Conservation (phyloP, 148 eudicot genomes). For the Amaranthus palmeri region DNA sequence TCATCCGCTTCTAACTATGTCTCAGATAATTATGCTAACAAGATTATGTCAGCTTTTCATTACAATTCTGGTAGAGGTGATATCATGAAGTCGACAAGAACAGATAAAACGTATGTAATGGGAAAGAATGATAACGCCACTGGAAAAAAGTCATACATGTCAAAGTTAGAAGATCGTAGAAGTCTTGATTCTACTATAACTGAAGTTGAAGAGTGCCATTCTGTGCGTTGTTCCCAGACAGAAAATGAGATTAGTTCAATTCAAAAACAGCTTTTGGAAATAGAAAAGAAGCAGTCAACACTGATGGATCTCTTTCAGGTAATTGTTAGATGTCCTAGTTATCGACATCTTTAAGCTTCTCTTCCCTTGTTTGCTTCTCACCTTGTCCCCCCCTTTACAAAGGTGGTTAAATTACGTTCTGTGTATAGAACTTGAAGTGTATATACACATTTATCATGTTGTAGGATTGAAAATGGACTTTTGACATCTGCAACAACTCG, state of each 20-base stretch:
- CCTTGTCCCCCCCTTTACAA: neutral
- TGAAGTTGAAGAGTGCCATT: slow-evolving; percentile 44
- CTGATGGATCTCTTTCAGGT: slow-evolving; percentile 80
- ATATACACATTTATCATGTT: too few species aligned
- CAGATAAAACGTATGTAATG: slow-evolving; percentile 29
- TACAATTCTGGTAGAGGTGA: slow-evolving; percentile 33
- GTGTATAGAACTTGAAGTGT: too few species aligned
- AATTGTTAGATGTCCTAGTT: slow-evolving; percentile 9
- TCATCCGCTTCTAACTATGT: slow-evolving; percentile 63
- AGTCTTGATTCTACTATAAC: slow-evolving; percentile 75
- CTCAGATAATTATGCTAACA: slow-evolving; percentile 41
- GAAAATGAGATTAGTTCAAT: slow-evolving; percentile 53
- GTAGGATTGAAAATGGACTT: too few species aligned
- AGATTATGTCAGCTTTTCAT: slow-evolving; percentile 34
- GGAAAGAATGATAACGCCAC: slow-evolving; percentile 39
- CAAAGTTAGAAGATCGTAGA: slow-evolving; percentile 43
- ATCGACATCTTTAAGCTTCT: neutral
- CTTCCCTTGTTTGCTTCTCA: neutral
- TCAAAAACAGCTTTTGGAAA: slow-evolving; percentile 61
- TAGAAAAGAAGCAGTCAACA: slow-evolving; percentile 68
- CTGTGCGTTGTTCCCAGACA: slow-evolving; percentile 43
- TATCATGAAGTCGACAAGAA: slow-evolving; percentile 33
- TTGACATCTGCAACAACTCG: too few species aligned
- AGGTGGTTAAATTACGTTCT: neutral
- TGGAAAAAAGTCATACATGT: slow-evolving; percentile 38